Evolutionary conservation across 768 basidiomycete species (phyloP), one percentile per base, ranked within the genome.

Genomic region (Chalciporus sphaerocephalus): DNA sequence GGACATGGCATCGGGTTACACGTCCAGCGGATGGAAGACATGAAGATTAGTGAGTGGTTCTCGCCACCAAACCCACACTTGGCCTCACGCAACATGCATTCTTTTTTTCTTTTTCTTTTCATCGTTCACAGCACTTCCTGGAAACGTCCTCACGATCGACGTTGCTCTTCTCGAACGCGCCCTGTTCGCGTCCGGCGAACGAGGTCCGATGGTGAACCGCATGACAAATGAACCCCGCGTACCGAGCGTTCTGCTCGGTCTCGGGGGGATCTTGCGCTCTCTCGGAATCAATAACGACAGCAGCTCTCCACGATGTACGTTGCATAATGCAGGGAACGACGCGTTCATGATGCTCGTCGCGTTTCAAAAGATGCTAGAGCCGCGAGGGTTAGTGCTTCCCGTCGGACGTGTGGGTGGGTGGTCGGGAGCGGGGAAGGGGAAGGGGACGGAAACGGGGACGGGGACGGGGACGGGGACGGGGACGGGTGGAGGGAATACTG

Each of bases 261-360:
- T 91, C 2, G 73, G 78, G 10, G 75, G 73, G 51, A 64, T 87
- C 30, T 62, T 91, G n/a, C 74, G 70, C 44, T 83, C 85, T 4
- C 71, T 87, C 27, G 72, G 75, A 15, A 48, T 64, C 30, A 49
- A 52, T 2, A 32, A 32, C 30, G 30, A 32, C n/a, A n/a, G 13
- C 30, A 32, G 9, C 5, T 6, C 24, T 2, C 44, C 56, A 8
- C 59, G 56, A 13, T 79, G 76, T 46, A 59, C 64, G 12, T 59
- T 84, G 47, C 79, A 85, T 60, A 89, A 90, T 56, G 69, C 88
- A n/a, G 88, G 88, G 12, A 92, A 92, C 61, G 83, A 87, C 50
- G 84, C 89, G 4, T 79, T 86, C 56, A 70, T 85, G 71, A 68
- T 70, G 40, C 74, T 92, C 22, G 78, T 85, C 33, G 78, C 73